Base-by-base conservation (phyloP, 208 protist species). In the Crithidia mellificae region DNA sequence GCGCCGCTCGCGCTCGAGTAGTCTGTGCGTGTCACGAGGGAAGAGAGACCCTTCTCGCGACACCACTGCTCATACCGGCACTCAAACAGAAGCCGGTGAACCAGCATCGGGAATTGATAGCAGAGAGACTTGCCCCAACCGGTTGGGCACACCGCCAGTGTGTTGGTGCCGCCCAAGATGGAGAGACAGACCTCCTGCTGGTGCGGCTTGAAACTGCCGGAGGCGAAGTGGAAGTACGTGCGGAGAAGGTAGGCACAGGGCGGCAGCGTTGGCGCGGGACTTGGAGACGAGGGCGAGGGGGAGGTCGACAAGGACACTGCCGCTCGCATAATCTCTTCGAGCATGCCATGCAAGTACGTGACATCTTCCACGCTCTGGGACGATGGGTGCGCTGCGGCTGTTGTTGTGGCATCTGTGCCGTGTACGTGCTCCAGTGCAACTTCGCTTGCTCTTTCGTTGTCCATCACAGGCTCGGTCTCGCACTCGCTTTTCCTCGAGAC, bases 91-190 rank as follows among this genome's bases (percentile, higher is more conserved):
- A 92, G 72, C 0, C 89, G 77, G 53, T 93, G 81, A 0, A 96
- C 81, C 12, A 97, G 83, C 63, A 97, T 97, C 1, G 97, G 92
- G 55, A 98, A 90, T 77, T 98, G 95, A 72, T 97, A 99, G 72
- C 88, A 97, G 30, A 99, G 83, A 2, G 92, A 98, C 71, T 99
- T 99, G 4, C 98, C 97, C 77, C 87, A 96, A n/a, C 98, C 97
- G 1, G 97, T 98, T 7, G 97, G 95, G 51, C 94, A 90, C 24
- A 99, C 74, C 1, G 92, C 85, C 24, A 99, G 88, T n/a, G 92
- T 92, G 62, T 72, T 81, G n/a, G 55, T 43, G 2, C 85, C 77
- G 17, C 77, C 68, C 24, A 97, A 65, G 15, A 93, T 68, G 6
- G 81, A 83, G 15, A 91, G 67, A 19, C 90, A 82, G 7, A 88